Percentiles rank a stretch among this genome's conserved stretches.
Conservation (phyloP, 805 yeast species). For the Wickerhamia fluorescens region DNA sequence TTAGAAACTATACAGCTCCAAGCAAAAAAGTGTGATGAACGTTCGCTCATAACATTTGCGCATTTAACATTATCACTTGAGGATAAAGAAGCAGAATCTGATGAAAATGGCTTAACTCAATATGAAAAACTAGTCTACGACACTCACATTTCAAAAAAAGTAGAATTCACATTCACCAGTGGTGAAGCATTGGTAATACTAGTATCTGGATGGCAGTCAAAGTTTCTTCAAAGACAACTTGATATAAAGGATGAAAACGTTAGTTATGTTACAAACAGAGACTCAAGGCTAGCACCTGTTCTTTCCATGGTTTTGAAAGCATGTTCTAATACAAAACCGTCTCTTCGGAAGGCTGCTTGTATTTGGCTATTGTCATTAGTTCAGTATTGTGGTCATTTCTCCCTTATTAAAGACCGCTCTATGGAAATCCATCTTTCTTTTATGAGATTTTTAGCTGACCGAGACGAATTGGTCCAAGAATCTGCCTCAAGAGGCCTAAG, state of each 20-base stretch:
- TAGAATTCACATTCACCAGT: constrained; percentile 67
- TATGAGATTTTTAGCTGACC: constrained; percentile 69
- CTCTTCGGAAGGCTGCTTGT: constrained; percentile 68
- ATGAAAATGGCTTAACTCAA: constrained; percentile 14
- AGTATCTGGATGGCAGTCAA: constrained; percentile 72
- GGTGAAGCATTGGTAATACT: constrained; percentile 79
- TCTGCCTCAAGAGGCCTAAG: constrained; percentile 86
- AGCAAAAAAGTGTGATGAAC: constrained; percentile 53
- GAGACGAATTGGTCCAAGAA: constrained; percentile 87
- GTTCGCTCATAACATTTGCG: constrained; percentile 50
- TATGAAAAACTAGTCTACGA: constrained; percentile 45
- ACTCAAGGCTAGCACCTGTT: constrained; percentile 23
- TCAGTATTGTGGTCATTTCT: constrained; percentile 58
- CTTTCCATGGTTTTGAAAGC: constrained; percentile 45
- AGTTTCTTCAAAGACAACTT: constrained; percentile 40
- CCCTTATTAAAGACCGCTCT: constrained; percentile 33
- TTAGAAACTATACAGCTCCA: constrained; percentile 24
- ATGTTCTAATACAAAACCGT: constrained; percentile 63
- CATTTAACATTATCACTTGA: constrained; percentile 40
- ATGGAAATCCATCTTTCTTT: constrained; percentile 67
- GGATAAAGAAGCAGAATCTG: background rate
- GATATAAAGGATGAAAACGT: constrained; percentile 43
- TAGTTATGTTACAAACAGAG: constrained; percentile 12
- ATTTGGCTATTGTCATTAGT: constrained; percentile 79
- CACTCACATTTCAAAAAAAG: constrained; percentile 58